Evolutionary conservation across 2,329 filamentous ascomycete species (phyloP), one percentile per base, ranked within the genome.

Genomic region (Trichoderma aggressivum): DNA sequence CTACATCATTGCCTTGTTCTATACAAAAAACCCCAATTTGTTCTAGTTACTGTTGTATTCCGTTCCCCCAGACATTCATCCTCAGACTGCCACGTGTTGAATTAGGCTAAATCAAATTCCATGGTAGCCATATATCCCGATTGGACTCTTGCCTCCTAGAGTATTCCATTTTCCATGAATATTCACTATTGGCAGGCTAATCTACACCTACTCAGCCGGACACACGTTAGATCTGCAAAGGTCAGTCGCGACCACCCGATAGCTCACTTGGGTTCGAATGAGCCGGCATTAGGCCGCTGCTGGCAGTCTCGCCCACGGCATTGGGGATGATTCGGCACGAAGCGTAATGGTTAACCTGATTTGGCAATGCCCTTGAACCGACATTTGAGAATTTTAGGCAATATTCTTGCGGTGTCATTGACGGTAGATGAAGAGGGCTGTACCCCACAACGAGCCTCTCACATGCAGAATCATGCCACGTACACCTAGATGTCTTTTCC

Each of bases 221-320:
- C 34, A 55, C 64, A 67, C 34, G 34, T 55, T 55, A 67, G 64
- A 67, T 67, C 34, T 59, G 18, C 64, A 67, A 43, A 43, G 24
- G 53, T 36, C 34, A 32, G 53, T 55, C 64, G 30, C 53, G 64
- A 67, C 53, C 53, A 14, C n/a, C 53, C 53, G 53, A 59, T 43
- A 5, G 1, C n/a, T 47, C 10, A 55, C 32, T 12, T 64, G 53
- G 43, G 21, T 24, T 53, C 47, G 21, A 53, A 53, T 53, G 21
- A 53, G 11, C 47, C 47, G 47, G 47, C 24, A 26, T 34, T 47
- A 18, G 50, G 14, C 62, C 24, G 43, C 21, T 53, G 47, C 21
- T 53, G 21, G 0, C 7, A 50, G 32, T 58, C 7, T 36, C 10
- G 12, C 12, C 39, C 18, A 56, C 39, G 36, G n/a, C 16, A 24